phyloP scores from a whole-genome alignment of 371 early-diverging fungal genomes.

The Funneliformis caledonium region DNA sequence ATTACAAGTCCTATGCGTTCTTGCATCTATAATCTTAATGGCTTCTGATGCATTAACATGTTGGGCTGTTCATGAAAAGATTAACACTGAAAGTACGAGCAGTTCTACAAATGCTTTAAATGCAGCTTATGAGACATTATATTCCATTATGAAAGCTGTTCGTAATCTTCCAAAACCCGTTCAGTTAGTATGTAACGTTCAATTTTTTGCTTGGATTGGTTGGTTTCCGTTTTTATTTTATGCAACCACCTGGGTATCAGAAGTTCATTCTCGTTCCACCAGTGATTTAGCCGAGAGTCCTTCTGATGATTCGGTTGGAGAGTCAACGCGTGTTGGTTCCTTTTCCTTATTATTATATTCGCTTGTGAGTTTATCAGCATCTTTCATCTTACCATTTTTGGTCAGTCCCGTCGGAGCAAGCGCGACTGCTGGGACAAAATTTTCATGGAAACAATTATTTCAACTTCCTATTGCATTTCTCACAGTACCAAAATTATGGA shows the following conservation, averaged over 20 bases:
- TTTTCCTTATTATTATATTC: constrained; percentile 82
- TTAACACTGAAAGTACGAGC: constrained; percentile 45
- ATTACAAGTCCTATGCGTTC: constrained; percentile 77
- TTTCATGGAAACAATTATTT: constrained; percentile 39
- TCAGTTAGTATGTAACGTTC: constrained; percentile 81
- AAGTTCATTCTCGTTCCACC: constrained; percentile 43
- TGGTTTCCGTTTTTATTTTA: constrained; percentile 97
- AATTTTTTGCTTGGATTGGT: constrained; percentile 94
- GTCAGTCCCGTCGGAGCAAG: constrained; percentile 44
- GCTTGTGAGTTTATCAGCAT: constrained; percentile 72
- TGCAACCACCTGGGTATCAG: constrained; percentile 80
- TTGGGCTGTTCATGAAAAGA: constrained; percentile 61
- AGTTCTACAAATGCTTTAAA: constrained; percentile 43
- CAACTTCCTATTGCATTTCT: constrained; percentile 47
- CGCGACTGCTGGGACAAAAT: neutral
- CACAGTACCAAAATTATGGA: constrained; percentile 72
- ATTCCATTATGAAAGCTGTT: constrained; percentile 47
- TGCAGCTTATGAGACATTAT: constrained; percentile 44
- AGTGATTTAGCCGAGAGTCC: constrained; percentile 65
- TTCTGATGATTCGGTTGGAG: constrained; percentile 60
- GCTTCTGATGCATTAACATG: constrained; percentile 72
- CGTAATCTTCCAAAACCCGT: constrained; percentile 73
- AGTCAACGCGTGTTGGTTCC: constrained; percentile 83
- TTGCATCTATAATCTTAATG: constrained; percentile 71
- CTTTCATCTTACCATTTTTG: constrained; percentile 72